phyloP scores from a whole-genome alignment of 257 asterid genomes.

The Penstemon davidsonii region DNA sequence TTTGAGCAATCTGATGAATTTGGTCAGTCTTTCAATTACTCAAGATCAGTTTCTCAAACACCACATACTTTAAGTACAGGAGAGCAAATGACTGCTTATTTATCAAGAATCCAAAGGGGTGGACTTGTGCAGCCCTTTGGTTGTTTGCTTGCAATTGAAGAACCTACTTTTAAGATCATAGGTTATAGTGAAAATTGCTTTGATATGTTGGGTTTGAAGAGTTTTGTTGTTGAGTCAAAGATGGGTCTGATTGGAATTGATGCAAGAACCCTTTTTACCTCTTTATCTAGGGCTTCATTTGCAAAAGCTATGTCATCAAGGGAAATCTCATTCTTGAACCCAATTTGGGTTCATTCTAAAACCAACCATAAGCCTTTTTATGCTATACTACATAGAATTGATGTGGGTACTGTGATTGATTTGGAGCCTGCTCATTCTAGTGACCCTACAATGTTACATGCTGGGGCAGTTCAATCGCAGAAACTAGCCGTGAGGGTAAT shows the following conservation, averaged over 20 bases:
- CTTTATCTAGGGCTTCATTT: slow-evolving; percentile 42
- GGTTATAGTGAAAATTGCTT: slow-evolving; percentile 58
- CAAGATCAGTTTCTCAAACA: slow-evolving; percentile 32
- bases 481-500: slow-evolving; percentile 55
- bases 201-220: slow-evolving; percentile 47
- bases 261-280: slow-evolving; percentile 52
- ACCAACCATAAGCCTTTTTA: slow-evolving; percentile 44
- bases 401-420: slow-evolving; percentile 65
- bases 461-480: slow-evolving; percentile 59
- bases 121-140: slow-evolving; percentile 69
- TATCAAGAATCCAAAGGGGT: slow-evolving; percentile 63
- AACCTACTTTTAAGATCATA: slow-evolving; percentile 39
- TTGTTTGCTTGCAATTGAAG: slow-evolving; percentile 55
- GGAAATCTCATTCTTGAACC: slow-evolving; percentile 62
- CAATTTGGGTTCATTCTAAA: slow-evolving; percentile 54
- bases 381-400: slow-evolving; percentile 71
- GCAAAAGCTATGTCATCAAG: slow-evolving; percentile 36
- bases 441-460: slow-evolving; percentile 46
- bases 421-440: slow-evolving; percentile 62
- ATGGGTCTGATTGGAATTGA: slow-evolving; percentile 48
- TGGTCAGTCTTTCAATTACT: slow-evolving; percentile 53
- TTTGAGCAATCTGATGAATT: slow-evolving; percentile 45
- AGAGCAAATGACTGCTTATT: slow-evolving; percentile 42
- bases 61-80: slow-evolving; percentile 22
- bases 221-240: slow-evolving; percentile 15